Evolutionary conservation across 192 early-diverging fungal species (phyloP).

Genomic region (Podila epicladia): DNA sequence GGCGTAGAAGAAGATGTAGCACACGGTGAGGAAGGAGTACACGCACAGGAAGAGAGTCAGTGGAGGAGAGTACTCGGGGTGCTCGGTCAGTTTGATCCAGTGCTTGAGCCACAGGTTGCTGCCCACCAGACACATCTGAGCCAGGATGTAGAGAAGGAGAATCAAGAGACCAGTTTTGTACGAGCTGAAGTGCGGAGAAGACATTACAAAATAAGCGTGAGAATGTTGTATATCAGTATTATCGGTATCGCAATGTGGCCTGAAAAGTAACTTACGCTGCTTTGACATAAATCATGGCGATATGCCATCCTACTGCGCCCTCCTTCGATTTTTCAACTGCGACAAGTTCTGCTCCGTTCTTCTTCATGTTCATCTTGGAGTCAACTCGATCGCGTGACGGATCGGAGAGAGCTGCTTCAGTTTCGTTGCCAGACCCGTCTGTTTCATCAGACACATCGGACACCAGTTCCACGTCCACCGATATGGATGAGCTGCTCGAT

Average conservation of each 20-base stretch:
- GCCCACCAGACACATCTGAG: constrained; percentile 56
- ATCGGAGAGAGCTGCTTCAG: background rate
- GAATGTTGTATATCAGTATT: constrained; percentile 26
- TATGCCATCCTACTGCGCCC: background rate
- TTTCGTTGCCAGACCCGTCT: background rate
- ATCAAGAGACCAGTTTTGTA: constrained; percentile 49
- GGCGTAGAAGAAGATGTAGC: constrained; percentile 19
- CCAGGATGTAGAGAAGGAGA: constrained; percentile 48
- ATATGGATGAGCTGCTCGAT: constrained; percentile 2
- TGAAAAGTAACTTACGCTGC: constrained; percentile 21
- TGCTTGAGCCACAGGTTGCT: constrained; percentile 70
- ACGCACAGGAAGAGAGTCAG: constrained; percentile 17
- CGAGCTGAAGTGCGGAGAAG: background rate
- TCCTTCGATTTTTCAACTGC: constrained; percentile 12
- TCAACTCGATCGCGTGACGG: background rate
- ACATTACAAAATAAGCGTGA: constrained; percentile 60
- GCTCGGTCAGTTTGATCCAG: constrained; percentile 58
- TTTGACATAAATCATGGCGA: constrained; percentile 31
- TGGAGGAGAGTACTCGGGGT: background rate
- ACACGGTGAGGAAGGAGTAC: constrained; percentile 20
- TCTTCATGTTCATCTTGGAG: constrained; percentile 7
- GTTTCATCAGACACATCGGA: constrained; percentile 6
- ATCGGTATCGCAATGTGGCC: background rate
- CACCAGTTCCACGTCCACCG: no score
- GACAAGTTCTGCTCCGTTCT: constrained; percentile 17